Conservation (phyloP, 2,329 filamentous ascomycete genomes). For the Fusarium napiforme region DNA sequence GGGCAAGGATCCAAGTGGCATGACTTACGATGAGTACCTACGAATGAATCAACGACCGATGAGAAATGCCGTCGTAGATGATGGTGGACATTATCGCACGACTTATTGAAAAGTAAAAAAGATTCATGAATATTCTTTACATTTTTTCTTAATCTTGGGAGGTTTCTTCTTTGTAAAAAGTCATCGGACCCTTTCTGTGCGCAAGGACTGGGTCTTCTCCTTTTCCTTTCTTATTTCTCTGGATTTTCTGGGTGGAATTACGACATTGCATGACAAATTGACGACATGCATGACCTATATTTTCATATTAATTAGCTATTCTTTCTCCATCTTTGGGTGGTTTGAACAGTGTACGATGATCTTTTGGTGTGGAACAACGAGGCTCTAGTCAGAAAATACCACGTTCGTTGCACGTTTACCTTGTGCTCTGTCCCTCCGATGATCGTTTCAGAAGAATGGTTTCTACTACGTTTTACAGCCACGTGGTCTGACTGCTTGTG, state of each 20-base stretch:
- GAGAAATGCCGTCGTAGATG: slow-evolving; percentile 28
- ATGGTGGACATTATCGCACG: slow-evolving; percentile 31
- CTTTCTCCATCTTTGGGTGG: neutral
- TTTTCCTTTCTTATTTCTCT: neutral
- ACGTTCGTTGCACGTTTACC: slow-evolving; percentile 24
- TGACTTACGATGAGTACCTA: slow-evolving; percentile 41
- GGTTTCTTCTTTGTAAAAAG: slow-evolving; percentile 1
- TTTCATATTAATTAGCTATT: neutral
- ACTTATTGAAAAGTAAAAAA: slow-evolving; percentile 14
- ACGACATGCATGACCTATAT: slow-evolving; percentile 8
- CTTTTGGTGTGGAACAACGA: neutral
- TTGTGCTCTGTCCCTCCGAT: slow-evolving; percentile 14
- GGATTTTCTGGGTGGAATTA: neutral
- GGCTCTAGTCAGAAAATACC: slow-evolving; percentile 22
- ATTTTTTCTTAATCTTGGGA: neutral
- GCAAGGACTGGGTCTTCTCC: neutral
- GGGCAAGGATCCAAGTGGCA: slow-evolving; percentile 19
- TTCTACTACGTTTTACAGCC: slow-evolving; percentile 25
- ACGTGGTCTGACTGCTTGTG: slow-evolving; percentile 14
- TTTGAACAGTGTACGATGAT: slow-evolving; percentile 7
- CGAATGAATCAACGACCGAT: slow-evolving; percentile 31
- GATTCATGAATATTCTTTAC: neutral
- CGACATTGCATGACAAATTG: slow-evolving; percentile 27
- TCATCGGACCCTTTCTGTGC: neutral
- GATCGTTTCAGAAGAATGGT: slow-evolving; percentile 10